Evolutionary conservation across 164 flowering plant species (phyloP).

Genomic region (Berberis thunbergii): DNA sequence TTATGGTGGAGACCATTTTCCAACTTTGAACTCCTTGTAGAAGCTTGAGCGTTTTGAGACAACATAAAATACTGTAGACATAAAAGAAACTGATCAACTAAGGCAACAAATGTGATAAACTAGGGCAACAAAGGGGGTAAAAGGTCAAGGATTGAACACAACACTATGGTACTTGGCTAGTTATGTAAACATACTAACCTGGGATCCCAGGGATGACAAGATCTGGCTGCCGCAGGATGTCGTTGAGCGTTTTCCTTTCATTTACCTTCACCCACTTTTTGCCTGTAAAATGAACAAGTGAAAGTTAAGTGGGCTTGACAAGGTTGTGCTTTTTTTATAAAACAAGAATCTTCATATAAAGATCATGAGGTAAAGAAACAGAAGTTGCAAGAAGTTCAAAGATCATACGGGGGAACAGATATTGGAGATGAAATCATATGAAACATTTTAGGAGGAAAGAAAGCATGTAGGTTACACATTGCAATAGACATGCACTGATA

Average conservation of each 20-base stretch:
- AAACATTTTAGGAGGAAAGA: too few relatives aligned
- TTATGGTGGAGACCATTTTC: constrained; percentile 60
- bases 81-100: neutral
- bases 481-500: too few relatives aligned
- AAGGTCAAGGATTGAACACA: too few relatives aligned
- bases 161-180: neutral
- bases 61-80: constrained; percentile 66
- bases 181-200: constrained; percentile 32
- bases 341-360: neutral
- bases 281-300: constrained; percentile 17
- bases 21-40: constrained; percentile 66
- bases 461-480: too few relatives aligned
- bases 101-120: neutral
- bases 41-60: constrained; percentile 71
- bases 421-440: too few relatives aligned
- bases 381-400: neutral
- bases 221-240: constrained; percentile 51
- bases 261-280: constrained; percentile 63
- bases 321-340: neutral
- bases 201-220: constrained; percentile 75
- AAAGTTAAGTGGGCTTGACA: neutral
- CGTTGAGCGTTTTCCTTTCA: constrained; percentile 61
- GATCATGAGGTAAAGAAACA: neutral
- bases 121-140: too few relatives aligned
- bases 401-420: too few relatives aligned